Conservation (phyloP, 768 basidiomycete genomes). For the Chlorophyllum brunneum region DNA sequence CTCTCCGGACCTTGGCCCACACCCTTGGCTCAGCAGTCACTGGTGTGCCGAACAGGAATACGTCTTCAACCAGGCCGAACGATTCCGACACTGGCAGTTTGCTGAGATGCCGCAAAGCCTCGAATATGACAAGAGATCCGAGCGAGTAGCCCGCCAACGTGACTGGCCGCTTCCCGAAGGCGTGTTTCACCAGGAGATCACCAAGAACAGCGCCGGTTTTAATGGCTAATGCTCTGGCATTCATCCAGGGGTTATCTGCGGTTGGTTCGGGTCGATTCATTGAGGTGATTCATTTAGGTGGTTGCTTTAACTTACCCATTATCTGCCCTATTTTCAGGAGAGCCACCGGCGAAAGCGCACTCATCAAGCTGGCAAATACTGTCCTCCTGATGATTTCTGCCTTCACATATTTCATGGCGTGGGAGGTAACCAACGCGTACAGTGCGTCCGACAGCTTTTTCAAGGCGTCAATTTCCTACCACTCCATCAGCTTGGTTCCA, state of each 20-base stretch:
- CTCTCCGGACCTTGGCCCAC: slow-evolving; percentile 45
- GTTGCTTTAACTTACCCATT: slow-evolving; percentile 35
- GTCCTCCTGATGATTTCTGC: slow-evolving; percentile 47
- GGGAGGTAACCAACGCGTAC: slow-evolving; percentile 35
- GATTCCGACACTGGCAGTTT: slow-evolving; percentile 40
- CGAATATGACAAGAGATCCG: slow-evolving; percentile 52
- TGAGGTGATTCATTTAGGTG: not conserved
- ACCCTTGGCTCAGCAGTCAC: slow-evolving; percentile 31
- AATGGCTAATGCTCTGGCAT: slow-evolving; percentile 44
- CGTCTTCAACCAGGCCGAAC: slow-evolving; percentile 47
- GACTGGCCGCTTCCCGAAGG: slow-evolving; percentile 51
- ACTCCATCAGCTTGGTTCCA: not conserved
- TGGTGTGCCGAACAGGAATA: slow-evolving; percentile 52
- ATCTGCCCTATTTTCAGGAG: slow-evolving; percentile 50
- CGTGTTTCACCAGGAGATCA: slow-evolving; percentile 43
- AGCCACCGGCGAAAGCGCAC: slow-evolving; percentile 46
- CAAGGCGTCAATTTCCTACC: slow-evolving; percentile 53
- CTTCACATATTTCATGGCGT: slow-evolving; percentile 48
- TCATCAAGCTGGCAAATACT: slow-evolving; percentile 44
- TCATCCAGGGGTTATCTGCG: slow-evolving; percentile 60
- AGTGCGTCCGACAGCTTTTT: slow-evolving; percentile 46
- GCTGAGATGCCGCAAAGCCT: slow-evolving; percentile 47
- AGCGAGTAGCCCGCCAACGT: slow-evolving; percentile 56
- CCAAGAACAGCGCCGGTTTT: slow-evolving; percentile 55
- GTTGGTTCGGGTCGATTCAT: not conserved